phyloP scores from a whole-genome alignment of 208 protist species.

The Endotrypanum monterogeii region DNA sequence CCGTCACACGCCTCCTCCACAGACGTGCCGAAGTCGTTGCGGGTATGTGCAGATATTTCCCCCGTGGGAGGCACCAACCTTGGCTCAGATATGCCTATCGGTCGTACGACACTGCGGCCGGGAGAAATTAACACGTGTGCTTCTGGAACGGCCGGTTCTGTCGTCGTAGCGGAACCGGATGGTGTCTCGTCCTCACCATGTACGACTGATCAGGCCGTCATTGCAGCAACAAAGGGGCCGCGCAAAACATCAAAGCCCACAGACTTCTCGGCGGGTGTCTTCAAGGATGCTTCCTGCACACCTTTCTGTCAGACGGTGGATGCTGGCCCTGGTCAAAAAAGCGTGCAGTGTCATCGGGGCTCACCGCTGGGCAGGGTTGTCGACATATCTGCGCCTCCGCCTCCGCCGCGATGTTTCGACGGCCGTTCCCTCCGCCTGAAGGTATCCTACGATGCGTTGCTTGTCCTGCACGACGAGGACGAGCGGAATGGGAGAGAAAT shows the following conservation, averaged over 20 bases:
- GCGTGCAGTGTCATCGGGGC: neutral
- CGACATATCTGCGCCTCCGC: slow-evolving; percentile 10
- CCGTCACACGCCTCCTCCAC: neutral
- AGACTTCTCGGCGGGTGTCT: neutral
- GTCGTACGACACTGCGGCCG: neutral
- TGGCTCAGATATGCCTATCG: neutral
- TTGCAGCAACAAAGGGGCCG: neutral
- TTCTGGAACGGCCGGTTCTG: neutral
- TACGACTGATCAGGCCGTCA: too few relatives aligned
- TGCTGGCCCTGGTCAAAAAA: neutral
- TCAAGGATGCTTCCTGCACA: neutral
- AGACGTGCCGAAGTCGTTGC: neutral
- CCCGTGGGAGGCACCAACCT: neutral
- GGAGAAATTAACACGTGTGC: neutral
- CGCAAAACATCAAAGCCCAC: neutral
- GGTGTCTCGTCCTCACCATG: neutral
- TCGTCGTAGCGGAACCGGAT: too few relatives aligned
- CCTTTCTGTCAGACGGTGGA: neutral
- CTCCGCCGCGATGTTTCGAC: slow-evolving; percentile 55
- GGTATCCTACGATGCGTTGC: slow-evolving; percentile 55
- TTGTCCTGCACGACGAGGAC: slow-evolving; percentile 37
- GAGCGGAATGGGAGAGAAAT: slow-evolving; percentile 24
- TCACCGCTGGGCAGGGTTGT: neutral
- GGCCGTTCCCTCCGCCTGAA: slow-evolving; percentile 63
- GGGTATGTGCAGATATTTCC: neutral